These are phyloP conservation scores for Colletotrichum sp. DNA, from an alignment of 2,329 filamentous ascomycete genomes.

Conservation along the genomic window DNA sequence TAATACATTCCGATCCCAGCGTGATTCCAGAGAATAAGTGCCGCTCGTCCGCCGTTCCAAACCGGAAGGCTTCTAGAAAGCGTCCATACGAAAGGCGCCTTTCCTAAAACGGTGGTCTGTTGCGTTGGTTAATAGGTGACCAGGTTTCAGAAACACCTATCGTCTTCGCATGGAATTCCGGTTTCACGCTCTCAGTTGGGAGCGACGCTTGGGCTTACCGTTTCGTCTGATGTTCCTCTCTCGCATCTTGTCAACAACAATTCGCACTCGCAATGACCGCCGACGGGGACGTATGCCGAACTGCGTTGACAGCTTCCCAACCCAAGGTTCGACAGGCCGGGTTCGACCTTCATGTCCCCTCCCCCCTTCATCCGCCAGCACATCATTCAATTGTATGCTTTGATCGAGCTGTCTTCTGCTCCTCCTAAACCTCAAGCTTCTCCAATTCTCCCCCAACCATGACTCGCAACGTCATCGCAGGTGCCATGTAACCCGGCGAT, in stretches of 20 bases:
- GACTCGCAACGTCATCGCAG: constrained; percentile 10
- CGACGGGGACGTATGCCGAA: not conserved
- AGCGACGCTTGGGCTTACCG: constrained; percentile 1
- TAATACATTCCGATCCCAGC: not conserved
- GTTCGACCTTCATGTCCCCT: not conserved
- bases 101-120: not conserved
- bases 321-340: constrained; percentile 6
- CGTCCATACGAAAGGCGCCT: not conserved
- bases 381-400: not conserved
- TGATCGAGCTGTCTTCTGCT: not conserved
- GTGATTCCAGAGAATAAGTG: not conserved
- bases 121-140: not conserved
- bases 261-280: constrained; percentile 11
- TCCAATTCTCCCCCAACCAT: not conserved
- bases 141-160: constrained; percentile 14
- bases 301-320: not conserved
- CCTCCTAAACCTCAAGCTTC: not conserved
- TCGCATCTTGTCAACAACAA: not conserved
- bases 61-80: constrained; percentile 5
- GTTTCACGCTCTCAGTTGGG: constrained; percentile 7
- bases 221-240: constrained; percentile 11
- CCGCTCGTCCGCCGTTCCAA: not conserved
- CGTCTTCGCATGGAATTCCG: constrained; percentile 21
- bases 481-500: not conserved
- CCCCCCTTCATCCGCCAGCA: not conserved